phyloP scores from a whole-genome alignment of 1,284 basidiomycete species.

The Irpex sp. region DNA sequence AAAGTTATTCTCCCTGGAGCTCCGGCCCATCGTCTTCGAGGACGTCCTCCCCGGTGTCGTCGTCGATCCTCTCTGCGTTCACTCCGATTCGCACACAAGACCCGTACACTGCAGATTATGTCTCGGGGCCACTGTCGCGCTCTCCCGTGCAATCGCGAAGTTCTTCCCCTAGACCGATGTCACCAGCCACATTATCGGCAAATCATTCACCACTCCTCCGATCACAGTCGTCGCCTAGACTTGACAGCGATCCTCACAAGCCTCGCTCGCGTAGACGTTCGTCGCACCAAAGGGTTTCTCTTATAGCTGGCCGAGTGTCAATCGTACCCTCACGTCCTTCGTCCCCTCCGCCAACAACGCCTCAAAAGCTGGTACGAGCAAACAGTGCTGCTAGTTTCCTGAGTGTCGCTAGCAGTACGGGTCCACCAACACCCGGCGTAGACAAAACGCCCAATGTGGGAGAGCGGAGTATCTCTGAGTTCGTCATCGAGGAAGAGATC shows the following conservation, averaged over 20 bases:
- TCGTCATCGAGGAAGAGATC: slow-evolving; percentile 81
- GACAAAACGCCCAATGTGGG: slow-evolving; percentile 50
- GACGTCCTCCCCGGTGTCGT: slow-evolving; percentile 15
- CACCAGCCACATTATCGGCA: slow-evolving; percentile 21
- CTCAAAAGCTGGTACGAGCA: slow-evolving; percentile 59
- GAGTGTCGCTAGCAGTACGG: slow-evolving; percentile 54
- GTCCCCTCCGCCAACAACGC: slow-evolving; percentile 50
- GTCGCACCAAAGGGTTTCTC: slow-evolving; percentile 77
- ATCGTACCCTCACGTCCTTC: slow-evolving; percentile 70
- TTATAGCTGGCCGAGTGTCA: slow-evolving; percentile 74
- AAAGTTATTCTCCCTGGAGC: slow-evolving; percentile 20
- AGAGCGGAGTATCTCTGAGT: slow-evolving; percentile 70
- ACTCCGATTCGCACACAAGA: slow-evolving; percentile 17
- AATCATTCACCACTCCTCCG: slow-evolving; percentile 27
- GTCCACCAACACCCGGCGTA: slow-evolving; percentile 54
- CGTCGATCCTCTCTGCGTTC: slow-evolving; percentile 14
- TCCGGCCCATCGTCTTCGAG: slow-evolving; percentile 20
- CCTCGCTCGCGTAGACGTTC: slow-evolving; percentile 69
- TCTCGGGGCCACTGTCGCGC: slow-evolving; percentile 27
- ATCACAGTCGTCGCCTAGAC: slow-evolving; percentile 37
- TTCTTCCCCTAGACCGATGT: slow-evolving; percentile 27
- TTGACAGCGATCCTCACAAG: slow-evolving; percentile 13
- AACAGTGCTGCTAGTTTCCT: slow-evolving; percentile 59
- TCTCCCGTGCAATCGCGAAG: slow-evolving; percentile 32
- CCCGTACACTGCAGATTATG: slow-evolving; percentile 18